phyloP scores from a whole-genome alignment of 768 basidiomycete species.

The Cystofilobasidium ferigula region DNA sequence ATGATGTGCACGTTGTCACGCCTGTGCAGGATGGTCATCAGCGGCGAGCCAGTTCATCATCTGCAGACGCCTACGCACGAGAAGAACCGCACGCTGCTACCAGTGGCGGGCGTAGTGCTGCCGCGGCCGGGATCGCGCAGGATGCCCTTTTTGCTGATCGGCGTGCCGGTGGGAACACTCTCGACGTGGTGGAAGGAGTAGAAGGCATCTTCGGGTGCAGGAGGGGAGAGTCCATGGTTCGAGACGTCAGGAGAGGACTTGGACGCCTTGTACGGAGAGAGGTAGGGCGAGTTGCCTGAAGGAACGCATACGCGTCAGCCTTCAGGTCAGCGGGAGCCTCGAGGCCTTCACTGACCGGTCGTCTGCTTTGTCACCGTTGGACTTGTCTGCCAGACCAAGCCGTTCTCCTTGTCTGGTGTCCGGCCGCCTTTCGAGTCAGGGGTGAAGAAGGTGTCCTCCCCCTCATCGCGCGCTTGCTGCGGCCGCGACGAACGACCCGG shows the following conservation, averaged over 20 bases:
- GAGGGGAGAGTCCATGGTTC: neutral
- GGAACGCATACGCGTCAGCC: too few relatives aligned
- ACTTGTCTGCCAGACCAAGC: neutral
- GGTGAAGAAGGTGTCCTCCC: neutral
- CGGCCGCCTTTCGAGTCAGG: neutral
- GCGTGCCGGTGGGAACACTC: slow-evolving; percentile 9
- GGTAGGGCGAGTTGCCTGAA: slow-evolving; percentile 2
- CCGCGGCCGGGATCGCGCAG: slow-evolving; percentile 46
- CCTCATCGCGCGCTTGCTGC: neutral
- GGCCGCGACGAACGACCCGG: neutral
- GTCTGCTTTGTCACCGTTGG: neutral
- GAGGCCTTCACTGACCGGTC: neutral
- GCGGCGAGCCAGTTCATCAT: neutral
- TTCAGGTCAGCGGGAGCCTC: too few relatives aligned
- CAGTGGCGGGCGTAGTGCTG: slow-evolving; percentile 58
- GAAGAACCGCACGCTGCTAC: slow-evolving; percentile 70
- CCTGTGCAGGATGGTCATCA: neutral
- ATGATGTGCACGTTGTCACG: slow-evolving; percentile 21
- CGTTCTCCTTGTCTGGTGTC: neutral
- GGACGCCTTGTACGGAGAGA: neutral
- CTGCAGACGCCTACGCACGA: slow-evolving; percentile 44
- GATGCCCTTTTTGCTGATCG: slow-evolving; percentile 38
- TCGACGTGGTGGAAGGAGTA: slow-evolving; percentile 10
- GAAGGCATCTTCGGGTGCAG: neutral
- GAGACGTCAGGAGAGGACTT: slow-evolving; percentile 5